These are phyloP conservation scores for Polygonum maritimum DNA, from an alignment of 148 eudicot species.

Conservation along the genomic window DNA sequence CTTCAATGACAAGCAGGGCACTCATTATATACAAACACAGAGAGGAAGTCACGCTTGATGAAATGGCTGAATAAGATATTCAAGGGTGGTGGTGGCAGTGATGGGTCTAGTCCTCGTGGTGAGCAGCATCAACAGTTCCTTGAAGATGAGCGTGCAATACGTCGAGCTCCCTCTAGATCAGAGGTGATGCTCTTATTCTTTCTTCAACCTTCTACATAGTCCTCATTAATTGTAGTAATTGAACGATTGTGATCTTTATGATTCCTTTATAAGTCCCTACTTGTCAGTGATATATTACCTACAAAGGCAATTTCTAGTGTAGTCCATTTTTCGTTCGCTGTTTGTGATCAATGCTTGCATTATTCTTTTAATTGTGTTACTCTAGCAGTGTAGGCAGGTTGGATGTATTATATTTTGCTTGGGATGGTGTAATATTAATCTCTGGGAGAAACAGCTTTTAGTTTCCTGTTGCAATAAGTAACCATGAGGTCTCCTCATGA, in stretches of 20 bases:
- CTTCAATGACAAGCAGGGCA: constrained; percentile 31
- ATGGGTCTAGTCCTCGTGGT: constrained; percentile 39
- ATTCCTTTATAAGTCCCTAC: neutral
- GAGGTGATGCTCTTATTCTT: constrained; percentile 35
- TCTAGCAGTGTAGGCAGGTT: neutral
- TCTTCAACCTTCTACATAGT: neutral
- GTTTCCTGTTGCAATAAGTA: neutral
- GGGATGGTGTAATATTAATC: neutral
- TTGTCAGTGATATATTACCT: neutral
- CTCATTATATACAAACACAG: constrained; percentile 43
- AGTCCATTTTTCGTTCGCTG: neutral
- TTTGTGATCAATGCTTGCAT: neutral
- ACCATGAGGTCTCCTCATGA: neutral
- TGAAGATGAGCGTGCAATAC: constrained; percentile 68
- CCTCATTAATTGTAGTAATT: neutral
- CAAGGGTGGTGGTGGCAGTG: constrained; percentile 35
- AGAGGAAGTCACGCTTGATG: constrained; percentile 66
- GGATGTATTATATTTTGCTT: neutral
- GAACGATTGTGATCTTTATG: neutral
- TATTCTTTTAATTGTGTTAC: neutral
- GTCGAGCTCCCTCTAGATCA: constrained; percentile 66
- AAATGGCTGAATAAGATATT: constrained; percentile 86
- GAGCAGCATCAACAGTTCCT: constrained; percentile 48
- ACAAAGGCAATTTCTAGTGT: neutral
- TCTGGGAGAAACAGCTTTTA: neutral